Evolutionary conservation across 2,329 filamentous ascomycete genomes (phyloP), one percentile per base, ranked within the genome.

Genomic region (Pezicula radicicola): DNA sequence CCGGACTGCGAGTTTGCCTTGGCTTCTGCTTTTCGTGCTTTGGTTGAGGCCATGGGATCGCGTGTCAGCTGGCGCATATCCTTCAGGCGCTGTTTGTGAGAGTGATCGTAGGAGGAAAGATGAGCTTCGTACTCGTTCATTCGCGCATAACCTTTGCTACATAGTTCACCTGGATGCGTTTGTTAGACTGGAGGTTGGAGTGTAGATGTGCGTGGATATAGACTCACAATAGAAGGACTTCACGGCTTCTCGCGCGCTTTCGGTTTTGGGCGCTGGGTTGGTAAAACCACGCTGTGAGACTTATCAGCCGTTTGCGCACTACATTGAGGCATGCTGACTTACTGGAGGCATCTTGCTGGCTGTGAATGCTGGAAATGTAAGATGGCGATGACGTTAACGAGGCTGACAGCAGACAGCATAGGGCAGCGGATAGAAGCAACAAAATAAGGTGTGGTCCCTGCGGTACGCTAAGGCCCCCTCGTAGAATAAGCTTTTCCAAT

Each of bases 121-220:
- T 99, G 94, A 7, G 92, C 88, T 71, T 97, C 93, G 69, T 95
- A 97, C 69, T 97, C 93, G 67, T 95, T 93, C 79, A 96, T 93
- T 51, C 94, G 91, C 2, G 87, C 85, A 72, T 97, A 99, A 63
- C 92, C 93, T 73, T 97, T 97, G 58, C 88, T 85, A 75, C 94
- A 97, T 50, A 97, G 82, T 39, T 85, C 82, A 75, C 84, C 77
- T 76, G 52, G 2, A 1, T 7, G 35, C 27, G 49, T 58, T 37
- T 60, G 55, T 40, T 39, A 49, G 43, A 10, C 25, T 35, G 28
- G 21, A 6, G 27, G 25, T 10, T 25, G 41, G 37, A 37, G 46
- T 43, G 42, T 33, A 39, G 40, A 6, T 37, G 51, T 40, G 21
- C 37, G 30, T 12, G 37, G 19, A 30, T 25, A 30, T 9, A 27